Evolutionary conservation across 805 yeast genomes (phyloP), one percentile per base, ranked within the genome.

Genomic region (Metschnikowia picachoensis): DNA sequence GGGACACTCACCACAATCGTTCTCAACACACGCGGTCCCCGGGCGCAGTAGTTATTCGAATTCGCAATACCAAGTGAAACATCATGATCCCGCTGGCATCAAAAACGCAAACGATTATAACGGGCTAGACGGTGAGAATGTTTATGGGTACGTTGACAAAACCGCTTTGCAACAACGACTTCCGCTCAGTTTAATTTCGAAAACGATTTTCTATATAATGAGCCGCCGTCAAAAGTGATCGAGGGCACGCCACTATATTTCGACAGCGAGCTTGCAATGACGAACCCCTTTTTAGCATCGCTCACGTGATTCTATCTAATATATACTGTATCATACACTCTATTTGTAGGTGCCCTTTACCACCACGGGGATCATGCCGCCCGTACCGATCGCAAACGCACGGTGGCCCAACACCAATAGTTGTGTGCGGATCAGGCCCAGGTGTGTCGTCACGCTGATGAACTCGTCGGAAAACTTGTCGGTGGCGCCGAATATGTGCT

Each of bases 291-390:
- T 37, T 42, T 43, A 43, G 33, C 37, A 28, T 30, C 39, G 3
- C 28, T 35, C 34, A 34, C 31, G n/a, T 39, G 43, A 39, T 12
- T 37, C 37, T 36, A 25, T 20, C 25, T 20, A 20, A 20, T 20
- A 1, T 20, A 20, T 20, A 7, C 25, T 3, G 4, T 20, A 20
- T 20, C 7, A 20, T 7, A 20, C 25, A 20, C 25, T 20, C 37
- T 49, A 46, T 11, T 41, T 32, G 42, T 51, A 62, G 8, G 66
- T 64, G 13, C 64, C 80, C 54, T 72, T 73, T 1, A 79, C 77
- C 39, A 79, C 67, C 7, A 79, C 73, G 1, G 83, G 82, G 33
- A 78, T 70, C 73, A 79, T 74, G 10, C 79, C 82, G 8, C 83
- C 83, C 1, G 83, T 77, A 10, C 72, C 73, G 29, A 79, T 65